A percentile compares a stretch with the other conserved stretches of the same genome.
These are phyloP conservation scores for Macrocybe gigantea DNA, from an alignment of 768 basidiomycete genomes.

Conservation along the genomic window DNA sequence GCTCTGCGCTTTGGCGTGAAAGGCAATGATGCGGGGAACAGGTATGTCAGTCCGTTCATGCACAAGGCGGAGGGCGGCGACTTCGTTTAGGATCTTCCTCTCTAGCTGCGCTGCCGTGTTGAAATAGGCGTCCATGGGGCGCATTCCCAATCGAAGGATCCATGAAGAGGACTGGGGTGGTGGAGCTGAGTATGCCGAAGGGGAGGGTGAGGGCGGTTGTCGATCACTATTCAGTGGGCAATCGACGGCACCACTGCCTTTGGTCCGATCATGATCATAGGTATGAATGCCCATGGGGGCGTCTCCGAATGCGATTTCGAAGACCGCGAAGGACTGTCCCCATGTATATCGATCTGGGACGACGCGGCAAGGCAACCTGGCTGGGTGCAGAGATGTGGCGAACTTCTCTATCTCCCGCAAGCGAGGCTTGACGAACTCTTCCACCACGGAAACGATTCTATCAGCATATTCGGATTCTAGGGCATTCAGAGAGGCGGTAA, in stretches of 20 bases:
- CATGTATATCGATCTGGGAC: slow-evolving; percentile 30
- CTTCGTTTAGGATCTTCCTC: slow-evolving; percentile 38
- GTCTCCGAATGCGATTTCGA: slow-evolving; percentile 26
- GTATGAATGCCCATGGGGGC: slow-evolving; percentile 1
- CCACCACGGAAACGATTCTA: slow-evolving; percentile 30
- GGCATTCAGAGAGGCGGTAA: slow-evolving; percentile 25
- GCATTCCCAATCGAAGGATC: slow-evolving; percentile 36
- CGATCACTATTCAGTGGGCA: too few relatives aligned
- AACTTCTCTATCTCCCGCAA: slow-evolving; percentile 24
- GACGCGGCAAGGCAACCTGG: slow-evolving; percentile 21
- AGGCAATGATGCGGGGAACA: slow-evolving; percentile 31
- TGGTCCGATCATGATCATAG: too few relatives aligned
- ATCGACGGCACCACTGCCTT: too few relatives aligned
- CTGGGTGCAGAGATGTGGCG: slow-evolving; percentile 28
- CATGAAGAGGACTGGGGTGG: slow-evolving; percentile 16
- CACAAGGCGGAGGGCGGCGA: slow-evolving; percentile 34
- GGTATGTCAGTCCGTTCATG: slow-evolving; percentile 34
- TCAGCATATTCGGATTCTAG: slow-evolving; percentile 28
- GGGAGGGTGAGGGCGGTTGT: not conserved
- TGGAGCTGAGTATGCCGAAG: too few relatives aligned
- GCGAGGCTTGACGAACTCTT: slow-evolving; percentile 24
- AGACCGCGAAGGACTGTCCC: slow-evolving; percentile 36
- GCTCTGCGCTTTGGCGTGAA: slow-evolving; percentile 24
- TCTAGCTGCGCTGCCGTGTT: slow-evolving; percentile 37
- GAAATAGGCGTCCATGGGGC: slow-evolving; percentile 34